Percentiles rank a stretch among this genome's conserved stretches.
Conservation (phyloP, 805 yeast genomes). For the Candida glaebosa region DNA sequence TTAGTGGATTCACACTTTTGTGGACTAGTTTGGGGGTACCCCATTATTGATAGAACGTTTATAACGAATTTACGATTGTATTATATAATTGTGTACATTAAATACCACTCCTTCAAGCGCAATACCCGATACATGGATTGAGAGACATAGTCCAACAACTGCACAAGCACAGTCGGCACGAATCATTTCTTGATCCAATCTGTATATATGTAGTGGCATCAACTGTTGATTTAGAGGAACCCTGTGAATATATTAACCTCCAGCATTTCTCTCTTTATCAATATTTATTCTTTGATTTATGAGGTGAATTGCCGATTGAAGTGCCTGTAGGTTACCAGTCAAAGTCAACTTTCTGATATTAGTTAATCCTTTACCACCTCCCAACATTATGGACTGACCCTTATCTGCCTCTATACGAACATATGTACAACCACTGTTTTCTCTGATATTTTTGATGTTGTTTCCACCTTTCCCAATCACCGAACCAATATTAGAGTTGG, state of each 20-base stretch:
- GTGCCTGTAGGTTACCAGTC: conserved; percentile 63
- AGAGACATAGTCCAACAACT: no score
- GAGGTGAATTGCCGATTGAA: conserved; percentile 68
- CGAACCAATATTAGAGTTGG: conserved; percentile 75
- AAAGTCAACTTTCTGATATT: conserved; percentile 58
- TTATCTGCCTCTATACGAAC: conserved; percentile 66
- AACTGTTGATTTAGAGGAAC: no score
- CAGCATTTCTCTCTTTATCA: conserved; percentile 52
- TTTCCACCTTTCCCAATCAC: conserved; percentile 87
- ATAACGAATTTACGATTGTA: neutral
- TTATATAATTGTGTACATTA: neutral
- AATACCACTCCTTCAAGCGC: no score
- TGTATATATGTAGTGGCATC: no score
- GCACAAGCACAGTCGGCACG: no score
- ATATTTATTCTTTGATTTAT: conserved; percentile 69
- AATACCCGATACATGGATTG: no score
- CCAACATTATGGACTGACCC: conserved; percentile 46
- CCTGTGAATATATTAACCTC: neutral
- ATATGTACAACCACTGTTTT: conserved; percentile 66
- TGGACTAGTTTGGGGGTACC: conserved; percentile 57
- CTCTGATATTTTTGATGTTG: conserved; percentile 73
- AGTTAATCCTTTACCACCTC: conserved; percentile 42
- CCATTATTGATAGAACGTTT: conserved; percentile 16
- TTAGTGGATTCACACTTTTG: conserved; percentile 78
- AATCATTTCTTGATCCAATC: no score